Evolutionary conservation across 164 flowering plant genomes (phyloP), one percentile per base, ranked within the genome.

Genomic region (Chloranthus sessilifolius): DNA sequence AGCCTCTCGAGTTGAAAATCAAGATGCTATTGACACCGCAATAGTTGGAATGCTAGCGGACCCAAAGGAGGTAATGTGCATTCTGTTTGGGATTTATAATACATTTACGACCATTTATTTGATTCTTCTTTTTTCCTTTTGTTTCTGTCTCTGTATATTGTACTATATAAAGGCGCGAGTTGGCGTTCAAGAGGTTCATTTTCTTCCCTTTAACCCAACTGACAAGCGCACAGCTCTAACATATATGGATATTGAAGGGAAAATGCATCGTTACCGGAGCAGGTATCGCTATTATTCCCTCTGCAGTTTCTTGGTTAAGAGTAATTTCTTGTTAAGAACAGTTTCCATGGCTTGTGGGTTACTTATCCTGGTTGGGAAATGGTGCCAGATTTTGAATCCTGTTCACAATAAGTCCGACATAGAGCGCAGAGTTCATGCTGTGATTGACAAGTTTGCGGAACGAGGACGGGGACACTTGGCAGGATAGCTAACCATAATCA

Each of bases 131-230:
- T 43, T 7, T 22, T 10, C 4, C 19, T 55, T 20, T 15, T 43
- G 30, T 39, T 3, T 22, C 40, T 19, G 20, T 10, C 4, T 16
- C n/a, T 15, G 52, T n/a, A n/a, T n/a, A n/a, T n/a, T n/a, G n/a
- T n/a, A n/a, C n/a, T n/a, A n/a, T n/a, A 7, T 12, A 69, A 56
- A 91, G 89, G 89, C 89, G 21, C 78, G 89, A 14, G 89, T 85
- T 62, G 94, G 84, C 28, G 71, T 92, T 67, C 86, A 63, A 53
- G 98, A 92, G 67, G 58, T 92, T 3, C 98, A 92, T 52, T 92
- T 92, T 59, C 91, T 92, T 53, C 98, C 98, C 5, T 92, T 92
- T 55, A 92, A 92, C 56, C 98, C 98, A 5, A 85, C 95, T 37
- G 96, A 92, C 43, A 92, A 88, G 64, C 66, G 98, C 44, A 92